Evolutionary conservation across 805 yeast genomes (phyloP).

Genomic region (Candida odintsovae): DNA sequence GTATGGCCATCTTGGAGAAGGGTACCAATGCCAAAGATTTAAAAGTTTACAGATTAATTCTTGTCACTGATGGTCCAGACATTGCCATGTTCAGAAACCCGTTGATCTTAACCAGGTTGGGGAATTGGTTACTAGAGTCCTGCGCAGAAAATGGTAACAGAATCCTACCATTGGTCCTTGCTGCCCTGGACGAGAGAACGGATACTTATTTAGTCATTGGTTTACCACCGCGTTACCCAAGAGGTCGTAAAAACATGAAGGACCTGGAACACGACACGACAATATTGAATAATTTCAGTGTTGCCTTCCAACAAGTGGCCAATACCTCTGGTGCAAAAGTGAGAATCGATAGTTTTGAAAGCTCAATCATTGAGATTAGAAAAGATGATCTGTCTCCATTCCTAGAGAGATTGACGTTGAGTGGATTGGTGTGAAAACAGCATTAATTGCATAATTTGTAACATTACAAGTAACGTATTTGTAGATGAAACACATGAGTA

Average conservation of each 20-base stretch:
- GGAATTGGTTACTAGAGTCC: conserved; percentile 87
- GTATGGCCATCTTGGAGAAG: conserved; percentile 84
- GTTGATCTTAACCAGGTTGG: conserved; percentile 73
- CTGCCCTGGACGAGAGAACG: conserved; percentile 66
- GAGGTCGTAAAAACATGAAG: conserved; percentile 31
- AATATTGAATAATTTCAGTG: conserved; percentile 74
- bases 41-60: conserved; percentile 77
- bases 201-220: conserved; percentile 87
- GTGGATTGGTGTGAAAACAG: conserved; percentile 45
- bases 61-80: conserved; percentile 85
- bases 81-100: conserved; percentile 78
- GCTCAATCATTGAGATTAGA: conserved; percentile 84
- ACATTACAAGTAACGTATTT: neutral
- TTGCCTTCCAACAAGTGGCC: conserved; percentile 88
- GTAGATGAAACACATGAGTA: no score
- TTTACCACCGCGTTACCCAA: conserved; percentile 74
- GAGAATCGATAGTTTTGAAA: conserved; percentile 90
- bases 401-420: conserved; percentile 72
- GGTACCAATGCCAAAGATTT: conserved; percentile 65
- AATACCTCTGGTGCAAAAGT: conserved; percentile 80
- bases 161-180: conserved; percentile 77
- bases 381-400: conserved; percentile 87
- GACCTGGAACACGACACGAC: conserved; percentile 35
- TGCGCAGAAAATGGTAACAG: conserved; percentile 70
- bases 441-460: neutral